Evolutionary conservation across 768 basidiomycete genomes (phyloP).

Genomic region (Termitomyces sp.): DNA sequence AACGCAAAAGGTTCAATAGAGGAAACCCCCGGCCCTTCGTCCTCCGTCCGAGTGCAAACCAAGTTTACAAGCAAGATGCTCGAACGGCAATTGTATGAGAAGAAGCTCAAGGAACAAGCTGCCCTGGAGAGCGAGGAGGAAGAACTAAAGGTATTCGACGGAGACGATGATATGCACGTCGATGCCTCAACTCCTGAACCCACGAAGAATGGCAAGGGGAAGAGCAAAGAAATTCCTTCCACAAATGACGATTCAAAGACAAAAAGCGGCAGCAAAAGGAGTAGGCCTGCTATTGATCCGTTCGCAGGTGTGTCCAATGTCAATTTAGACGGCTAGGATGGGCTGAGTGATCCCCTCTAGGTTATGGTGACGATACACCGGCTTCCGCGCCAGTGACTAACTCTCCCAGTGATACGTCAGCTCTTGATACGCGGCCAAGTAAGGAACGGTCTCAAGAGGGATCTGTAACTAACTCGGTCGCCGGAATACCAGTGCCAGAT

Average conservation of each 20-base stretch:
- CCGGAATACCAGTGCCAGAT: slow-evolving; percentile 5
- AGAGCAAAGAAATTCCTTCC: slow-evolving; percentile 17
- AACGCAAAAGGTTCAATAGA: slow-evolving; percentile 29
- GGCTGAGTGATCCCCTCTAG: slow-evolving; percentile 16
- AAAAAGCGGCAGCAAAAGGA: slow-evolving; percentile 32
- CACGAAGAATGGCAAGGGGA: slow-evolving; percentile 33
- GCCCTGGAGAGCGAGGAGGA: slow-evolving; percentile 37
- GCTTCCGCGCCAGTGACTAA: not conserved
- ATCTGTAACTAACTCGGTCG: slow-evolving; percentile 3
- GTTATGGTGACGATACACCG: slow-evolving; percentile 28
- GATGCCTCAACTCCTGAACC: slow-evolving; percentile 6
- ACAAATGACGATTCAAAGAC: slow-evolving; percentile 6
- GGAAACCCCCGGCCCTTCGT: slow-evolving; percentile 24
- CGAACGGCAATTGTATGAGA: slow-evolving; percentile 62
- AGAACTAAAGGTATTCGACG: slow-evolving; percentile 34
- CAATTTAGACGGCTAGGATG: not conserved
- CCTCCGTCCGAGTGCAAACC: slow-evolving; percentile 35
- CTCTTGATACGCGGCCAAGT: slow-evolving; percentile 4
- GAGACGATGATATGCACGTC: slow-evolving; percentile 14
- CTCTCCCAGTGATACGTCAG: not conserved
- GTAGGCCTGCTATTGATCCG: slow-evolving; percentile 54
- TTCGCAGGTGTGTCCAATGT: slow-evolving; percentile 48
- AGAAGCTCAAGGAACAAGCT: slow-evolving; percentile 46
- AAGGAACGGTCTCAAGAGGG: slow-evolving; percentile 13
- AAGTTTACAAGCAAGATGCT: slow-evolving; percentile 71